Percentiles rank a stretch among this genome's conserved stretches.
phyloP scores from a whole-genome alignment of 23 red algal genomes.

The Agarophyton chilense region DNA sequence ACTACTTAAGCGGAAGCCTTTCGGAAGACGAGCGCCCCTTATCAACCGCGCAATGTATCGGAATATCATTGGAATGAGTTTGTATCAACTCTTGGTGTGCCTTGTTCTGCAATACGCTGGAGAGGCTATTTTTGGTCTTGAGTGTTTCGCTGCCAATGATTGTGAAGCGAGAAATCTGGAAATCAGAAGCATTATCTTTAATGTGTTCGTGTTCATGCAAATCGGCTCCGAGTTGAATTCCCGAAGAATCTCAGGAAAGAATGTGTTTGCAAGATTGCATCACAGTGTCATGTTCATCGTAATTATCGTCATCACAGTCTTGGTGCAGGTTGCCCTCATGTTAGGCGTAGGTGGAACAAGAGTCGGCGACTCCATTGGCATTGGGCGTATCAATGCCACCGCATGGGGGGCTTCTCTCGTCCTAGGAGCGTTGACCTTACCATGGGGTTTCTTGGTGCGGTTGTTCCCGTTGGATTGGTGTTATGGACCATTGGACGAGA shows the following conservation, averaged over 20 bases:
- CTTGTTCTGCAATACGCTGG: conserved; percentile 81
- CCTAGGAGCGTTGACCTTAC: conserved; percentile 66
- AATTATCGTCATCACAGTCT: conserved; percentile 70
- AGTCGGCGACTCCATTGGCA: conserved; percentile 80
- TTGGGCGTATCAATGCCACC: conserved; percentile 57
- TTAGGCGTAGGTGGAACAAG: conserved; percentile 69
- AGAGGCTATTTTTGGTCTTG: conserved; percentile 65
- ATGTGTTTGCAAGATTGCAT: conserved; percentile 73
- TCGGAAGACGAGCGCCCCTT: conserved; percentile 83
- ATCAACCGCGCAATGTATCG: conserved; percentile 92
- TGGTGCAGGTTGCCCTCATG: conserved; percentile 83
- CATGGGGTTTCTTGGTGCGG: conserved; percentile 79
- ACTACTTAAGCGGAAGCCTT: conserved; percentile 81
- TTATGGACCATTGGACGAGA: conserved; percentile 78
- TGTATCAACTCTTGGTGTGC: conserved; percentile 82
- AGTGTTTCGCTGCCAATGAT: conserved; percentile 44
- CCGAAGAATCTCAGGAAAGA: conserved; percentile 55
- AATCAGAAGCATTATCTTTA: conserved; percentile 86
- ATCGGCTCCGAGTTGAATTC: conserved; percentile 84
- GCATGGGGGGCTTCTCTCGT: conserved; percentile 70
- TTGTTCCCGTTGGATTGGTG: conserved; percentile 83
- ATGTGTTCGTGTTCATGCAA: conserved; percentile 96
- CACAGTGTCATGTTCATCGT: conserved; percentile 60
- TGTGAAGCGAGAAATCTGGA: conserved; percentile 50
- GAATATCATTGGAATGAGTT: conserved; percentile 80